Conservation (phyloP, 768 basidiomycete species). For the Amanita muscaria region DNA sequence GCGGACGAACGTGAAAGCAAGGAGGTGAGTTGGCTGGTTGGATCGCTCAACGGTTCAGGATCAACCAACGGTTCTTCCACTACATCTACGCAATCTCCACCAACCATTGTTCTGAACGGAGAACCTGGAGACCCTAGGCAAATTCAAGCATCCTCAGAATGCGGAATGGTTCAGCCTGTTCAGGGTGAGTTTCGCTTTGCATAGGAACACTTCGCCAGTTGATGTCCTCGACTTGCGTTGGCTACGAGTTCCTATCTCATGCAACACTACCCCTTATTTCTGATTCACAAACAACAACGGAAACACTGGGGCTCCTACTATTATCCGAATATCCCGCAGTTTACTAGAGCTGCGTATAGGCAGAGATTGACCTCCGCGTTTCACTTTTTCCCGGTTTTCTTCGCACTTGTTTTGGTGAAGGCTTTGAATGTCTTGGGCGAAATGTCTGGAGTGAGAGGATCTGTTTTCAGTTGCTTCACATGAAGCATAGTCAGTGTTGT, state of each 20-base stretch:
- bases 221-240: slow-evolving; percentile 36
- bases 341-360: too few relatives aligned
- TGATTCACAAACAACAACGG: slow-evolving; percentile 38
- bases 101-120: slow-evolving; percentile 19
- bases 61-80: slow-evolving; percentile 13
- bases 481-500: too few relatives aligned
- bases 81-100: background rate
- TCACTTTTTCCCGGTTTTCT: too few relatives aligned
- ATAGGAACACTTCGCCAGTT: background rate
- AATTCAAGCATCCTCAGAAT: slow-evolving; percentile 41
- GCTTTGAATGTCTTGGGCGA: too few relatives aligned
- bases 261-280: slow-evolving; percentile 47
- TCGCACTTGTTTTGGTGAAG: too few relatives aligned
- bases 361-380: too few relatives aligned
- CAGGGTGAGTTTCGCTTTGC: slow-evolving; percentile 35
- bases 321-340: too few relatives aligned
- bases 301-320: slow-evolving; percentile 61
- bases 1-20: slow-evolving; percentile 22
- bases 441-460: too few relatives aligned
- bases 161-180: slow-evolving; percentile 61
- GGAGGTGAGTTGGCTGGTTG: slow-evolving; percentile 40
- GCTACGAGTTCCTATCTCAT: slow-evolving; percentile 54
- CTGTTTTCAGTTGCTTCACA: too few relatives aligned
- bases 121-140: slow-evolving; percentile 23
- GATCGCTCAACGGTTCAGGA: too few relatives aligned